These are phyloP conservation scores for Trametes sanguinea DNA, from an alignment of 768 basidiomycete species.

Conservation along the genomic window DNA sequence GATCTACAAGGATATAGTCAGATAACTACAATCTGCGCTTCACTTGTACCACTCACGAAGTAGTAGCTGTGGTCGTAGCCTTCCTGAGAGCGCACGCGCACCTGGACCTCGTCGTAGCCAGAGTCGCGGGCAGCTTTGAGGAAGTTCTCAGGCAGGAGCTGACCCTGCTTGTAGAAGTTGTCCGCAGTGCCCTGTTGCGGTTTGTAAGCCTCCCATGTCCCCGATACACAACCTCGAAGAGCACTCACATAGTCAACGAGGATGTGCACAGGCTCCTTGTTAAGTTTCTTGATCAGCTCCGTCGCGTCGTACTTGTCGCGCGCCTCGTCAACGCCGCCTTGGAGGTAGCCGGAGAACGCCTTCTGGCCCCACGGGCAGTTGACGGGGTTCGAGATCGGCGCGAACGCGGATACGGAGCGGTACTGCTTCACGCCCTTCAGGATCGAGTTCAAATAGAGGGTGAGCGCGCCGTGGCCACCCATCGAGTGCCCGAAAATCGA, in stretches of 20 bases:
- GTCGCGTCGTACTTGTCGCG: slow-evolving; percentile 79
- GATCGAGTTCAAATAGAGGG: slow-evolving; percentile 78
- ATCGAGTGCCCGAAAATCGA: slow-evolving; percentile 97
- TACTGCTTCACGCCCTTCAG: slow-evolving; percentile 54
- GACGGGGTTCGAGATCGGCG: slow-evolving; percentile 84
- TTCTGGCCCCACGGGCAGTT: slow-evolving; percentile 90
- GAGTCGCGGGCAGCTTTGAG: slow-evolving; percentile 72
- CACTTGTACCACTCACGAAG: slow-evolving; percentile 54
- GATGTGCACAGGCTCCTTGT: slow-evolving; percentile 68
- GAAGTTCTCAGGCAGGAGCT: slow-evolving; percentile 91
- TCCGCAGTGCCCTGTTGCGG: slow-evolving; percentile 69
- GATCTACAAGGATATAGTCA: slow-evolving; percentile 49
- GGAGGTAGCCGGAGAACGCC: slow-evolving; percentile 85
- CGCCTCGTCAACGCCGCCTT: slow-evolving; percentile 76
- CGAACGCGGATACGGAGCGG: slow-evolving; percentile 87
- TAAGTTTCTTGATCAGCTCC: slow-evolving; percentile 62
- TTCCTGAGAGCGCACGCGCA: slow-evolving; percentile 75
- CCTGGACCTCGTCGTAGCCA: slow-evolving; percentile 72
- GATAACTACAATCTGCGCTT: too few relatives aligned
- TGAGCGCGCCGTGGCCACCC: slow-evolving; percentile 96
- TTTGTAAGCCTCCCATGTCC: neutral
- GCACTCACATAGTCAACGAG: slow-evolving; percentile 80
- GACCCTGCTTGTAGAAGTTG: slow-evolving; percentile 81
- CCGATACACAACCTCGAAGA: neutral
- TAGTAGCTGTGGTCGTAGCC: slow-evolving; percentile 91